phyloP scores from a whole-genome alignment of 371 early-diverging fungal species.

The Cokeromyces recurvatus region DNA sequence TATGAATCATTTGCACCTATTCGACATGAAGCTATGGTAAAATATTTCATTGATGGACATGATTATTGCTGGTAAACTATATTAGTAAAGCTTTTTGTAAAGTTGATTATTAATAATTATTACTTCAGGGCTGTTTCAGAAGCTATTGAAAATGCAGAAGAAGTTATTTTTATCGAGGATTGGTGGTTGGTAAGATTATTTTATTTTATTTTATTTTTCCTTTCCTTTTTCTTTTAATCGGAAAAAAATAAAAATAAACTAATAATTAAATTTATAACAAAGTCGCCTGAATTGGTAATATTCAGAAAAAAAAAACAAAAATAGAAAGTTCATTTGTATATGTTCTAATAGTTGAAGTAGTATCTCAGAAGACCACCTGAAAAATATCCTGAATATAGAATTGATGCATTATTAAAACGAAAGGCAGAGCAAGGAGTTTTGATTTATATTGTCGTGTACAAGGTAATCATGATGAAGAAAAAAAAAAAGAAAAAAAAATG shows the following conservation, averaged over 20 bases:
- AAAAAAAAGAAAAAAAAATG: no score
- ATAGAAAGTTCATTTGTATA: neutral
- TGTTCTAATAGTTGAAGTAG: conserved; percentile 14
- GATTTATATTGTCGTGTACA: conserved; percentile 88
- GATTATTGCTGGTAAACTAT: conserved; percentile 67
- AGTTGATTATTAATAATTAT: neutral
- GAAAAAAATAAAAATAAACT: no score
- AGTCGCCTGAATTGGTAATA: conserved; percentile 48
- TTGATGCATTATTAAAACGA: conserved; percentile 77
- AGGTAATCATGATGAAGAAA: conserved; percentile 32
- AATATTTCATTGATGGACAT: conserved; percentile 82
- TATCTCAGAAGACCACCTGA: conserved; percentile 76
- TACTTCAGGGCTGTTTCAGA: conserved; percentile 63
- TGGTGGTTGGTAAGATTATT: conserved; percentile 80
- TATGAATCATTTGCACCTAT: conserved; percentile 80
- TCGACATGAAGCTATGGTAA: conserved; percentile 58
- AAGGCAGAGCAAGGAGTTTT: conserved; percentile 88
- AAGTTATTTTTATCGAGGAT: conserved; percentile 80
- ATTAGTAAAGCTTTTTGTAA: no score
- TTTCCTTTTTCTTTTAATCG: no score
- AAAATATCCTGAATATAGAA: conserved; percentile 67
- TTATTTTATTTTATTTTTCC: neutral
- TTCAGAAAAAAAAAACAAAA: neutral
- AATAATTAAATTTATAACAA: no score
- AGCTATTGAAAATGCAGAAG: conserved; percentile 69